phyloP scores from a whole-genome alignment of 2,329 filamentous ascomycete species.

The Aspergillus carbonarius region DNA sequence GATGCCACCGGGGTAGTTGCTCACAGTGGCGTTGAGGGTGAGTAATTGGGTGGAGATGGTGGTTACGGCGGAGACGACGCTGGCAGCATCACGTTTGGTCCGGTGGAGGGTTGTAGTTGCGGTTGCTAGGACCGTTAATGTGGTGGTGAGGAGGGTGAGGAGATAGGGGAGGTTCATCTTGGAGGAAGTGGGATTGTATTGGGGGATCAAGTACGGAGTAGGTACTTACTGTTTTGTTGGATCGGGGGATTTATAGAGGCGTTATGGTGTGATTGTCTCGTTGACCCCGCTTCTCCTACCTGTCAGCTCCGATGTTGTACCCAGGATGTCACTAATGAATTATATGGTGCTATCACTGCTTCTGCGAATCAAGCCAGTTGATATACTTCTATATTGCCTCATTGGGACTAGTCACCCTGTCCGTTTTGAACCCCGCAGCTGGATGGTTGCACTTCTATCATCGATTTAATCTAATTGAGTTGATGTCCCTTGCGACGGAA shows the following conservation, averaged over 20 bases:
- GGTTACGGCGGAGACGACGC: conserved; percentile 16
- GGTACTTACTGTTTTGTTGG: not conserved
- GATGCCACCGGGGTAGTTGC: conserved; percentile 16
- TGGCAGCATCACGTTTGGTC: conserved; percentile 15
- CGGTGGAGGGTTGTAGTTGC: conserved; percentile 5
- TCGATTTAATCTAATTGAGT: not conserved
- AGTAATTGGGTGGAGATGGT: conserved; percentile 12
- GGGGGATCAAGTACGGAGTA: no score
- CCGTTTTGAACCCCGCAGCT: not conserved
- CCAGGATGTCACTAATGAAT: not conserved
- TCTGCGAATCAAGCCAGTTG: not conserved
- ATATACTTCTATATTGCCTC: not conserved
- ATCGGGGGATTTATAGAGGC: no score
- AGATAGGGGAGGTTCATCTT: not conserved
- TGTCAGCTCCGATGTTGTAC: not conserved
- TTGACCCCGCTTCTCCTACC: not conserved
- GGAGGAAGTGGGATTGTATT: no score
- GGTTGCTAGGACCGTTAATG: not conserved
- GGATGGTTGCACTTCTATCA: not conserved
- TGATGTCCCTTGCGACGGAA: not conserved
- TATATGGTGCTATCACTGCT: not conserved
- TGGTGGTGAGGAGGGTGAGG: conserved; percentile 8
- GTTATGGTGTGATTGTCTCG: not conserved
- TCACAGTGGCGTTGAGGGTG: conserved; percentile 20
- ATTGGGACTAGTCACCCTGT: not conserved